Evolutionary conservation across 1,284 basidiomycete genomes (phyloP), one percentile per base, ranked within the genome.

Genomic region (Gymnopus androsaceus): DNA sequence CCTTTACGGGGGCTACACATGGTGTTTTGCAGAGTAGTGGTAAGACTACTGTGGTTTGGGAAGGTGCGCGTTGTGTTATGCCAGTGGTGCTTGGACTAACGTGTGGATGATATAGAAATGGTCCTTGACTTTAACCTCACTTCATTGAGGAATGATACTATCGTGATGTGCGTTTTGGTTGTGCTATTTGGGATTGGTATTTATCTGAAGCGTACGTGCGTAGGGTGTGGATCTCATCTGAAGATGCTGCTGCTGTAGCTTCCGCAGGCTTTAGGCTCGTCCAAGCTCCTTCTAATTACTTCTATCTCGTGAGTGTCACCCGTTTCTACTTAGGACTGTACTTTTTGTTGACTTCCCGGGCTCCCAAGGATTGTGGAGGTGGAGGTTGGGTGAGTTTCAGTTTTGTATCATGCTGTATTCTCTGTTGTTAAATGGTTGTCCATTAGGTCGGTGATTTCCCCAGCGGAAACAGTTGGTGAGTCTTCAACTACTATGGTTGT

Each of bases 291-390:
- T 85, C 82, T 12, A 80, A 90, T 63, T 90, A 83, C 72, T 88
- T 92, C 71, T 94, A 93, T 67, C 80, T 93, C 17, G n/a, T n/a
- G n/a, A n/a, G n/a, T n/a, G n/a, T n/a, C n/a, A n/a, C n/a, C n/a
- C n/a, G n/a, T n/a, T n/a, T n/a, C n/a, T n/a, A n/a, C n/a, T n/a
- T n/a, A n/a, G n/a, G n/a, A n/a, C n/a, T n/a, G n/a, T n/a, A n/a
- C n/a, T n/a, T n/a, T n/a, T n/a, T n/a, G n/a, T n/a, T n/a, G n/a
- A n/a, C n/a, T n/a, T n/a, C n/a, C n/a, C n/a, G n/a, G n/a, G n/a
- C n/a, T n/a, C n/a, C n/a, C n/a, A n/a, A n/a, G n/a, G 90, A 93
- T 63, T 92, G 90, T 67, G 92, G 94, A n/a, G 83, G 70, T 40
- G 92, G 93, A 3, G 83, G 71, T 38, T 95, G 92, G 91, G 63